Conservation (phyloP, 768 basidiomycete genomes). For the Coprinellus micaceus region DNA sequence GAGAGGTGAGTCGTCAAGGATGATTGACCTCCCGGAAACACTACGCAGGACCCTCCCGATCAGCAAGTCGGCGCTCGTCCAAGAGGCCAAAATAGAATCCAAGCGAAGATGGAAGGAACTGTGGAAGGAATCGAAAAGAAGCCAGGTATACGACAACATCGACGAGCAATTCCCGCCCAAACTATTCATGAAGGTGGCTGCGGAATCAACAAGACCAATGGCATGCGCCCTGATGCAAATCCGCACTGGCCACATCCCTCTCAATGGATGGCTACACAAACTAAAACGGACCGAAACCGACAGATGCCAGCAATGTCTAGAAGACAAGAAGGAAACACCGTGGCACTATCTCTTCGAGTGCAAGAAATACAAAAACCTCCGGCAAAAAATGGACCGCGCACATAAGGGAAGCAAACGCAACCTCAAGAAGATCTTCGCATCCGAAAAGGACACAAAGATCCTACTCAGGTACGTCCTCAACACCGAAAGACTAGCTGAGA, state of each 20-base stretch:
- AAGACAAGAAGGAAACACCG: constrained; percentile 1
- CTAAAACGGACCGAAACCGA: background rate
- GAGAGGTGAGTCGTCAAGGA: background rate
- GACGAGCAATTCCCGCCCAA: constrained; percentile 16
- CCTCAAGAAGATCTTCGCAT: background rate
- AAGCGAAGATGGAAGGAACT: constrained; percentile 5
- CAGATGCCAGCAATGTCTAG: background rate
- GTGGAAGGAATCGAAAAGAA: constrained; percentile 12
- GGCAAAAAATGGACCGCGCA: background rate
- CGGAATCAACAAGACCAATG: constrained; percentile 4
- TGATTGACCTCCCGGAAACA: constrained; percentile 4
- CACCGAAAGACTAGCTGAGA: background rate
- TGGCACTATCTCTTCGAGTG: constrained; percentile 8
- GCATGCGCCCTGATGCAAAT: constrained; percentile 23
- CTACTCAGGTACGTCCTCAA: background rate
- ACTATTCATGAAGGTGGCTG: constrained; percentile 7
- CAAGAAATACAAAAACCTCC: background rate
- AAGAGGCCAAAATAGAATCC: constrained; percentile 8
- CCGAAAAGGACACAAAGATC: background rate
- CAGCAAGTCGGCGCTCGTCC: constrained; percentile 17
- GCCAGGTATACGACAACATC: background rate
- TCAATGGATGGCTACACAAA: constrained; percentile 17
- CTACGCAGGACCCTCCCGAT: constrained; percentile 4
- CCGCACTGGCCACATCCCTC: constrained; percentile 24
- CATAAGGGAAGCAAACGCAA: background rate